Evolutionary conservation across 2,329 filamentous ascomycete genomes (phyloP), one percentile per base, ranked within the genome.

Genomic region (Chrysoporthe austroafricana): DNA sequence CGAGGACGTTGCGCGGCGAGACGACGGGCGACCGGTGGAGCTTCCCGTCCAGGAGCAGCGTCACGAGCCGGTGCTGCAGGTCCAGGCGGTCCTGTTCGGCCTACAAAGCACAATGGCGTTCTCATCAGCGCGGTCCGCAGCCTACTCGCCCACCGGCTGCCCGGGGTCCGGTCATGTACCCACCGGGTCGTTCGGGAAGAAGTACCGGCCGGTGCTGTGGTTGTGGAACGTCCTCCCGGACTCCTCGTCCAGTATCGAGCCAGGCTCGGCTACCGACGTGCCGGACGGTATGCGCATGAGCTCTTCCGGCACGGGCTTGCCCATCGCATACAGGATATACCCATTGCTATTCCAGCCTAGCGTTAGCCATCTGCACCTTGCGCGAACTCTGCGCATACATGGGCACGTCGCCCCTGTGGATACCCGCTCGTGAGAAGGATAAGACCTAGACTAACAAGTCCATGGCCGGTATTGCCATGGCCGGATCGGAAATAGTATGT

Each of bases 21-120:
- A 78, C 72, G 39, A 86, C 73, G 2, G 84, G 84, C 6, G 83
- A 79, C 56, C 82, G 73, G 71, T 80, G 79, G 4, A 85, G 79
- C 61, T 78, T 77, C 43, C 81, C 81, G 59, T 77, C 74, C 57
- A 75, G 71, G 46, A 74, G 77, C 69, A 82, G 76, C 4, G 78
- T 80, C 69, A 84, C 76, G 70, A 65, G 75, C 73, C 73, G 80
- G 77, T 76, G 75, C 64, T 77, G 75, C 57, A 83, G 78, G 70
- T 82, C 80, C 36, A 76, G 71, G 62, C 76, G 70, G 63, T 77
- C 75, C 70, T 77, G 75, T 66, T 77, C 76, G 65, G 72, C 62
- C 64, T 69, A 16, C 4, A 54, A 4, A 4, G 16, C 13, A 4
- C 21, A 13, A 21, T 54, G 13, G 8, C 32, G 4, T 54, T 54